These are phyloP conservation scores for Ogataea pilisensis DNA, from an alignment of 805 yeast species.

Conservation along the genomic window DNA sequence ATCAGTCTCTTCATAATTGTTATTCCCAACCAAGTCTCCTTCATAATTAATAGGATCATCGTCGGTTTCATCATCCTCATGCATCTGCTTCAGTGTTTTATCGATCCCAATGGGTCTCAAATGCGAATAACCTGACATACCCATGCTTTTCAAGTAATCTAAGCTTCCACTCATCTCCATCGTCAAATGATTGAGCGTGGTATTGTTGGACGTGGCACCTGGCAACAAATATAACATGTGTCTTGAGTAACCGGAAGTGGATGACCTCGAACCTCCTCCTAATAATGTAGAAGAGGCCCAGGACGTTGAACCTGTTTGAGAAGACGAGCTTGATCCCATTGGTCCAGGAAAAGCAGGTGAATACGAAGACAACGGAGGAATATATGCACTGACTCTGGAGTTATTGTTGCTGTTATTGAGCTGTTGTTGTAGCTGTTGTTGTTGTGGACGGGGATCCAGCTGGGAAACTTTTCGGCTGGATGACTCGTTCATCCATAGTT, in stretches of 20 bases:
- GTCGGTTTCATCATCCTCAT: constrained; percentile 19
- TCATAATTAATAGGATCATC: constrained; percentile 19
- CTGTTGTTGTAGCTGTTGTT: background rate
- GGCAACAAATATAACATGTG: constrained; percentile 21
- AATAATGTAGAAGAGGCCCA: too few species aligned
- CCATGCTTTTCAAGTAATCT: constrained; percentile 29
- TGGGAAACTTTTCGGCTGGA: background rate
- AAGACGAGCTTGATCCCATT: constrained; percentile 8
- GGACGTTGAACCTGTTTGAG: constrained; percentile 22
- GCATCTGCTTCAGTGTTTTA: constrained; percentile 45
- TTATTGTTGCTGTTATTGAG: background rate
- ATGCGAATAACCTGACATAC: constrained; percentile 43
- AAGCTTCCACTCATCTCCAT: constrained; percentile 21
- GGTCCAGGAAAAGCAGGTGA: constrained; percentile 43
- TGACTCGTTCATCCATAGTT: constrained; percentile 36
- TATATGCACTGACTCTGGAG: constrained; percentile 23
- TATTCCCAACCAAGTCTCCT: constrained; percentile 13
- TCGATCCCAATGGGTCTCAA: constrained; percentile 58
- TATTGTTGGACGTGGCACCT: constrained; percentile 9
- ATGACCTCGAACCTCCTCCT: too few species aligned
- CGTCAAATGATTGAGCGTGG: constrained; percentile 19
- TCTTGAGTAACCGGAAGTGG: constrained; percentile 7
- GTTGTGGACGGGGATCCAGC: too few species aligned
- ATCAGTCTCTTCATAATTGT: constrained; percentile 24
- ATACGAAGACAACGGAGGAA: constrained; percentile 54